These are phyloP conservation scores for Phytophthora syringae DNA, from an alignment of 352 stramenopile genomes.

Conservation along the genomic window DNA sequence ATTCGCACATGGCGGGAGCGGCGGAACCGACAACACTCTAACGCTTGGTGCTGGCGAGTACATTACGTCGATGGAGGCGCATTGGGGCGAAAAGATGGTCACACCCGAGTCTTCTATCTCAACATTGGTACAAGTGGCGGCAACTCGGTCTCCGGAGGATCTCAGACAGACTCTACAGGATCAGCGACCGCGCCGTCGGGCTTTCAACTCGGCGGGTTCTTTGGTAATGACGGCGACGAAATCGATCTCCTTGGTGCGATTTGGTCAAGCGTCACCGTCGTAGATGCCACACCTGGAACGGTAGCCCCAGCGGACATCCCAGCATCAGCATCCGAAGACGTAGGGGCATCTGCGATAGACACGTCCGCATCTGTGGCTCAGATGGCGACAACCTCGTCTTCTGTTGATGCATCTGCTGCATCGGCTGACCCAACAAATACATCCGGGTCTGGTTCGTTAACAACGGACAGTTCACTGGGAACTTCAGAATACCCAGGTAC, in stretches of 20 bases:
- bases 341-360: neutral
- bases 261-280: conserved; percentile 49
- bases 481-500: neutral
- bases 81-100: conserved; percentile 40
- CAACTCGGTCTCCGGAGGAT: conserved; percentile 26
- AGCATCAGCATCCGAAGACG: too few species aligned
- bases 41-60: conserved; percentile 26
- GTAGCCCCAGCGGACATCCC: neutral
- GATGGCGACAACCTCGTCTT: neutral
- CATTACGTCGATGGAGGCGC: conserved; percentile 17
- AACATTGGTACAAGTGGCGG: conserved; percentile 41
- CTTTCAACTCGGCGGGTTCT: conserved; percentile 52
- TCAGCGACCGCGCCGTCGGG: conserved; percentile 40
- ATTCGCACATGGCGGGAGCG: conserved; percentile 43
- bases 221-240: conserved; percentile 44
- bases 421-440: neutral
- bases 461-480: neutral
- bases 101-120: conserved; percentile 51
- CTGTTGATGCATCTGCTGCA: neutral
- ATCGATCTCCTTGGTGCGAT: conserved; percentile 45
- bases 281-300: neutral
- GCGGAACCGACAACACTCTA: conserved; percentile 35
- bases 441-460: neutral
- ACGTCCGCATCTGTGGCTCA: neutral
- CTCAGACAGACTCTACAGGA: conserved; percentile 36